Evolutionary conservation across 331 rosid genomes (phyloP), one percentile per base, ranked within the genome.

Genomic region (Phaseolus coccineus): DNA sequence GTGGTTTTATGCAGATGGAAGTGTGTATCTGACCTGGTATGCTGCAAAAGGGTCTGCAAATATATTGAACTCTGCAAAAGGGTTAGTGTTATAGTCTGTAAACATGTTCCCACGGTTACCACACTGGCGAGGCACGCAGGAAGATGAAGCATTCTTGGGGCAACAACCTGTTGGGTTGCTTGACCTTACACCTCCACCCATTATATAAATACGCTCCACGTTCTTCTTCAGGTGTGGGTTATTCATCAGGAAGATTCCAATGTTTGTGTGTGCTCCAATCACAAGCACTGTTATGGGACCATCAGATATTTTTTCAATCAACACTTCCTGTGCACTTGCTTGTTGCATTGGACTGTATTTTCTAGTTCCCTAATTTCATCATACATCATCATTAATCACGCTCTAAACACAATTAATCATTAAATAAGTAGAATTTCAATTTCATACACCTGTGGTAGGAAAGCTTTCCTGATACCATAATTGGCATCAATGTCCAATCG

Each of bases 1-100:
- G 6, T 22, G 77, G 53, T 73, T 13, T 71, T 73, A 22, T 56
- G 47, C 42, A 9, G 27, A 24, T 13, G 5, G 15, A 35, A 78
- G 24, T 30, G 35, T 10, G 11, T 10, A 74, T 53, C 69, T 44
- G 55, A 94, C 98, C 97, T 91, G 96, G 61, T 92, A 91, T 63
- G 98, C 97, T 24, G 97, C 97, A 87, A 95, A 92, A 84, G 97
- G 97, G 74, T 95, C 98, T 40, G 84, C 96, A 63, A 91, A 91
- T 9, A 95, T 63, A 59, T 95, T 95, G 88, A 90, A 92, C 81
- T 95, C 98, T 28, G 91, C 97, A 79, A 87, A 92, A 79, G 98
- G 90, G 77, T 95, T 92, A 39, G 97, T 79, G 8, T 91, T 80
- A 74, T 84, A 90, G 77, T 67, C 88, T 0, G 91, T 90, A 85